A percentile compares a stretch with the other conserved stretches of the same genome.
These are phyloP conservation scores for Arachis stenosperma DNA, from an alignment of 306 rosid genomes.

Conservation along the genomic window DNA sequence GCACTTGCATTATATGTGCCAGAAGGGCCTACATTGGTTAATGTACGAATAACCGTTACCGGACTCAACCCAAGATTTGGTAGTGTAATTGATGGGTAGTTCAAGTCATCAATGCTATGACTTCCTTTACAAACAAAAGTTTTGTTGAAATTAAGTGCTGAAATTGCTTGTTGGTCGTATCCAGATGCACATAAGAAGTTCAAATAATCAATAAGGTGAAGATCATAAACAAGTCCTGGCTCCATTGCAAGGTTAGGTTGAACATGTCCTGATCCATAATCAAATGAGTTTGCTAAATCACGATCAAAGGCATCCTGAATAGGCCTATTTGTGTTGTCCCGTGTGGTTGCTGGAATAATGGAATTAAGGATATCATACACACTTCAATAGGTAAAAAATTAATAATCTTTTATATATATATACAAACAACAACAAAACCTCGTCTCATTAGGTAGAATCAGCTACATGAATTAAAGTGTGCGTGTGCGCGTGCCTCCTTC, in stretches of 20 bases:
- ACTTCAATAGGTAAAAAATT: too few species aligned
- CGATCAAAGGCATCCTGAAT: constrained; percentile 19
- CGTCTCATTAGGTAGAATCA: too few species aligned
- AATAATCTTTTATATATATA: too few species aligned
- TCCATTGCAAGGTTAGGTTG: constrained; percentile 51
- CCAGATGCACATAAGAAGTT: constrained; percentile 57
- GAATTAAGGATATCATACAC: too few species aligned
- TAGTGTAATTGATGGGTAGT: constrained; percentile 66
- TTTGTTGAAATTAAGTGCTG: neutral
- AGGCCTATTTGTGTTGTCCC: constrained; percentile 30
- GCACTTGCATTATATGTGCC: constrained; percentile 33
- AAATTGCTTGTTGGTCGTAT: constrained; percentile 29
- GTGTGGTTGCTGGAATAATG: constrained; percentile 37
- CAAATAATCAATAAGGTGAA: constrained; percentile 44
- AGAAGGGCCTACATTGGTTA: constrained; percentile 62
- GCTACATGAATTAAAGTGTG: too few species aligned
- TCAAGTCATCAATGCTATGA: constrained; percentile 44
- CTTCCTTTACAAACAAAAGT: constrained; percentile 34
- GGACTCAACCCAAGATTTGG: neutral
- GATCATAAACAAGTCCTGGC: constrained; percentile 61
- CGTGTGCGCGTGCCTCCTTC: too few species aligned
- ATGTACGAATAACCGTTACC: constrained; percentile 44
- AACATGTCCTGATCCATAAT: constrained; percentile 56
- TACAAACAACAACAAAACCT: too few species aligned
- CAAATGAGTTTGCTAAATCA: constrained; percentile 47